Evolutionary conservation across 345 rosid species (phyloP).

Genomic region (Cardamine occulta): DNA sequence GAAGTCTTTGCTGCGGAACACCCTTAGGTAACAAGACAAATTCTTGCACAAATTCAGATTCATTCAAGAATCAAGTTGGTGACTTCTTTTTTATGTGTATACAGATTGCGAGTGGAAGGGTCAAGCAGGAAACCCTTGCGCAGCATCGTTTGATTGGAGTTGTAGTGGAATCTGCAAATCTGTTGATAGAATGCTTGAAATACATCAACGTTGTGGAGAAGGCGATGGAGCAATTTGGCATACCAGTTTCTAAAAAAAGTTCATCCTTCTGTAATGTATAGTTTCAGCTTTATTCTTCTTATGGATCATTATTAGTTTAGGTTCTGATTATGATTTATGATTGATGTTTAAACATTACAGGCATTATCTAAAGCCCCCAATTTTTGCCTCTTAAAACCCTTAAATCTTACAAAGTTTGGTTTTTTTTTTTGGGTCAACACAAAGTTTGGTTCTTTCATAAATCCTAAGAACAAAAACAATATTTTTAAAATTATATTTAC

Average conservation of each 20-base stretch:
- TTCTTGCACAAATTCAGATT: neutral
- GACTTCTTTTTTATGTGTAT: neutral
- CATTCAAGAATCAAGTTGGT: slow-evolving; percentile 20
- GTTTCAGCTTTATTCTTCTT: slow-evolving; percentile 18
- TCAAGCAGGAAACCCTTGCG: slow-evolving; percentile 71
- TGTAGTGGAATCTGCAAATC: slow-evolving; percentile 95
- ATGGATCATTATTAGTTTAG: slow-evolving; percentile 32
- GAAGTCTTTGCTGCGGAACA: slow-evolving; percentile 87
- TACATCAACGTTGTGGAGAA: slow-evolving; percentile 82
- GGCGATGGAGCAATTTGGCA: slow-evolving; percentile 58
- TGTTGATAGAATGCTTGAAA: slow-evolving; percentile 67
- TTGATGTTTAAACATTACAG: slow-evolving; percentile 20
- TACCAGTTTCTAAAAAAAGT: slow-evolving; percentile 41
- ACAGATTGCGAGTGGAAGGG: slow-evolving; percentile 84
- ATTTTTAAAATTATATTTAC: neutral
- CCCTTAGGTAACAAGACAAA: slow-evolving; percentile 63
- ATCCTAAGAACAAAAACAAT: neutral
- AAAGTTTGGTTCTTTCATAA: slow-evolving; percentile 1
- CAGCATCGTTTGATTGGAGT: slow-evolving; percentile 86
- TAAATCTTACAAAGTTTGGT: neutral
- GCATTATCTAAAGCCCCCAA: slow-evolving; percentile 14
- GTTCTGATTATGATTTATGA: slow-evolving; percentile 12
- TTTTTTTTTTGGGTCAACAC: neutral
- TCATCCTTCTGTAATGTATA: slow-evolving; percentile 25
- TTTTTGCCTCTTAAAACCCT: slow-evolving; percentile 18